Conservation (phyloP, 108 stramenopile species). For the Nannochloropsis salina region DNA sequence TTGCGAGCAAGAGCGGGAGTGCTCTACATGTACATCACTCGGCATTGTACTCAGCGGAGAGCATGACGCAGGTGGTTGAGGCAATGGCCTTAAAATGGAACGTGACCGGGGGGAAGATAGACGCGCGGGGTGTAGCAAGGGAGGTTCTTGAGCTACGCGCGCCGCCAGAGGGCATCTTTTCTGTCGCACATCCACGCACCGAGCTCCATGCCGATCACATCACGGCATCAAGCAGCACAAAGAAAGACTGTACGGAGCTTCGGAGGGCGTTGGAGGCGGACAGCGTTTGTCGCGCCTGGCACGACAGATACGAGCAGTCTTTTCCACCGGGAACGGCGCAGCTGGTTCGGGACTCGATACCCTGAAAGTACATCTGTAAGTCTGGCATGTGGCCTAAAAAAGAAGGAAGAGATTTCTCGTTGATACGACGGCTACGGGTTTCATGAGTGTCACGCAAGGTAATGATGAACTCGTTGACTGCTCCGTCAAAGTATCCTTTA, state of each 20-base stretch:
- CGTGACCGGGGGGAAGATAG: background rate
- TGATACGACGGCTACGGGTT: too few relatives aligned
- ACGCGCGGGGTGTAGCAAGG: background rate
- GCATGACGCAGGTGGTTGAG: background rate
- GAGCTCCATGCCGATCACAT: background rate
- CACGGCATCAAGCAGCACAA: background rate
- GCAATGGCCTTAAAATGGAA: background rate
- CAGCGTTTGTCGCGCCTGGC: background rate
- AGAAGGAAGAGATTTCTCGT: too few relatives aligned
- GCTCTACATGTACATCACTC: background rate
- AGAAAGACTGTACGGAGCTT: background rate
- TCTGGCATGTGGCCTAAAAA: too few relatives aligned
- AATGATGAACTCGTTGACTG: too few relatives aligned
- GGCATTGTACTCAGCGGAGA: background rate
- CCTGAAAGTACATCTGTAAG: too few relatives aligned
- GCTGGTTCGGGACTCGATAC: background rate
- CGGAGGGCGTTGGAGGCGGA: constrained; percentile 7
- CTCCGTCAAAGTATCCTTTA: background rate
- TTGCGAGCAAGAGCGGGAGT: background rate
- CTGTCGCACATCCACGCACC: background rate
- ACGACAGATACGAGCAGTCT: background rate
- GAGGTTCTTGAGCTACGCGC: background rate
- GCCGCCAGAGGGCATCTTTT: background rate
- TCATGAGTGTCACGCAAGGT: too few relatives aligned
- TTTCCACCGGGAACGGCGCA: constrained; percentile 7